Percentiles rank a stretch among this genome's conserved stretches.
phyloP scores from a whole-genome alignment of 2,329 filamentous ascomycete genomes.

The Emydomyces testavorans region DNA sequence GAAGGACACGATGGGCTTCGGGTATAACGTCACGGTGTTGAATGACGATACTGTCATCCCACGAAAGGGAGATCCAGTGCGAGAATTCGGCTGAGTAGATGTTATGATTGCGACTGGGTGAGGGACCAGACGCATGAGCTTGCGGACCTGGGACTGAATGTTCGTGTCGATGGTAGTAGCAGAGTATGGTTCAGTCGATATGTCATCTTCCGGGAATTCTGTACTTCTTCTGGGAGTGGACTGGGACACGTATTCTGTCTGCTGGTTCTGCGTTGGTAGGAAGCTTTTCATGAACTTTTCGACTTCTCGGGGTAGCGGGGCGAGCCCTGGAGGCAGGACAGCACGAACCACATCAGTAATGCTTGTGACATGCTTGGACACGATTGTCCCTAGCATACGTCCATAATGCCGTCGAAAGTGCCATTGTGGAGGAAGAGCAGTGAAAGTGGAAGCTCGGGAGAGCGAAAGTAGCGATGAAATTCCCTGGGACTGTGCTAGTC shows the following conservation, averaged over 20 bases:
- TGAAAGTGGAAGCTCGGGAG: neutral
- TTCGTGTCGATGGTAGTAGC: conserved; percentile 6
- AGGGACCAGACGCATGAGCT: conserved; percentile 44
- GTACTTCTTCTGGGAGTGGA: neutral
- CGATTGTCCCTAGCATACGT: conserved; percentile 15
- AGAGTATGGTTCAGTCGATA: conserved; percentile 9
- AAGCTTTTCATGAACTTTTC: neutral
- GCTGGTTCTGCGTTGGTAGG: neutral
- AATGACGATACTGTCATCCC: conserved; percentile 53
- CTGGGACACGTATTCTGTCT: neutral
- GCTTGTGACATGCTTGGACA: conserved; percentile 17
- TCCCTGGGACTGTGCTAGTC: conserved; percentile 8
- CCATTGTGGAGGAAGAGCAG: neutral
- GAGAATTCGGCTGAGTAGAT: conserved; percentile 28
- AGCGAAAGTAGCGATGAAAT: conserved; percentile 2
- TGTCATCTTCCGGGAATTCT: conserved; percentile 13
- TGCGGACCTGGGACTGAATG: conserved; percentile 26
- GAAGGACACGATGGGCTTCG: conserved; percentile 49
- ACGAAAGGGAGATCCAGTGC: conserved; percentile 26
- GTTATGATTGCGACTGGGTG: conserved; percentile 49
- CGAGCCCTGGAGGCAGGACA: conserved; percentile 8
- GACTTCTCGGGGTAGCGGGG: neutral
- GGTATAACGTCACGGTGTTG: conserved; percentile 46
- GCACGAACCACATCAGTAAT: conserved; percentile 16
- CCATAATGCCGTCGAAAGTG: conserved; percentile 13